A percentile compares a stretch with the other conserved stretches of the same genome.
Evolutionary conservation across 345 rosid genomes (phyloP).

Genomic region (Eucalyptus leucophloia): DNA sequence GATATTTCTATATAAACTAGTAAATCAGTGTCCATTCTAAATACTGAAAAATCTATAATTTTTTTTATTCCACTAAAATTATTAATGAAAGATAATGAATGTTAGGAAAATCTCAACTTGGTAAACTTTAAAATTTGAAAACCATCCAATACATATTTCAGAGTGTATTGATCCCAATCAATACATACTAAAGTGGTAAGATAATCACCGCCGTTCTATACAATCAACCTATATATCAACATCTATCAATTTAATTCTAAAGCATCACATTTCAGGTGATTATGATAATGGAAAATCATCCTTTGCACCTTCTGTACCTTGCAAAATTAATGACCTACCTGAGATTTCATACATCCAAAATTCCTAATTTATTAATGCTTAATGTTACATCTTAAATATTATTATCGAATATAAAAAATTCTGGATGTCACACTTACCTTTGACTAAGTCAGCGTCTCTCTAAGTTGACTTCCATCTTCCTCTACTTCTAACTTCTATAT

Average conservation of each 20-base stretch:
- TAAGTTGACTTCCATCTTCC: neutral
- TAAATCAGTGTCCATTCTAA: accelerated
- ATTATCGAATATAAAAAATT: no score
- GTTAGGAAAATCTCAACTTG: no score
- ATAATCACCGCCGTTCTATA: neutral
- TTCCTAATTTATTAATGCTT: no score
- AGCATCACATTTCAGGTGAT: accelerated
- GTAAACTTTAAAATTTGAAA: no score
- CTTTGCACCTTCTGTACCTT: neutral
- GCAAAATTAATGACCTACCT: no score
- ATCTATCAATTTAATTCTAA: neutral
- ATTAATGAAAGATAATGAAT: no score
- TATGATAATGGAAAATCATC: neutral
- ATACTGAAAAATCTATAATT: neutral
- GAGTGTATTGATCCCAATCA: accelerated
- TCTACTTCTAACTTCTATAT: neutral
- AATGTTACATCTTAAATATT: no score
- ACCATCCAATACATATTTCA: no score
- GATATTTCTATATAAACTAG: neutral
- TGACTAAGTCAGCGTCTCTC: neutral
- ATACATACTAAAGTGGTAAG: neutral
- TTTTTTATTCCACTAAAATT: neutral
- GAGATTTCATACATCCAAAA: no score
- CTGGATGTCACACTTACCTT: neutral
- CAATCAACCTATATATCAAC: neutral